These are phyloP conservation scores for Spencermartinsiella ligniputridi DNA, from an alignment of 1,139 yeast species.

Conservation along the genomic window DNA sequence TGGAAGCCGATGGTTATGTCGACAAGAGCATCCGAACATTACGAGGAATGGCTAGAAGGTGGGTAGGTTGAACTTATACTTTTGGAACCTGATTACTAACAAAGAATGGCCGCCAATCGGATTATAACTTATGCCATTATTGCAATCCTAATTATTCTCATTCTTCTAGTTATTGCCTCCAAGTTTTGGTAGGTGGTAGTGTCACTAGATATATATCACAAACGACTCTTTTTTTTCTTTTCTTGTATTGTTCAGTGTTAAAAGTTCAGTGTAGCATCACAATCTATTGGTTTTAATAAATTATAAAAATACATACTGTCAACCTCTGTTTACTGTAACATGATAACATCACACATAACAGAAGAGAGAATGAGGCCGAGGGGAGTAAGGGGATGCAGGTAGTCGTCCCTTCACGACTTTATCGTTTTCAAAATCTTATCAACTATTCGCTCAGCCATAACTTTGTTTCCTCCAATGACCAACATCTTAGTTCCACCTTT, in stretches of 20 bases:
- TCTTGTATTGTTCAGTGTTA: too few species aligned
- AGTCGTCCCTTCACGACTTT: neutral
- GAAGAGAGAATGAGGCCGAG: neutral
- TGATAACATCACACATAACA: neutral
- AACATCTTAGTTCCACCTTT: constrained; percentile 24
- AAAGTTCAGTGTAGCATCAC: too few species aligned
- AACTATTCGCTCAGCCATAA: constrained; percentile 21
- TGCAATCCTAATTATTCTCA: constrained; percentile 77
- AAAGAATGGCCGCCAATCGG: constrained; percentile 85
- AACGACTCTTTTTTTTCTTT: too few species aligned
- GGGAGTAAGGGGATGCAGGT: neutral
- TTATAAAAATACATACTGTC: constrained; percentile 3
- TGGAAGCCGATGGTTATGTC: constrained; percentile 89
- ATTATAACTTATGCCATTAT: constrained; percentile 93
- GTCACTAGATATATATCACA: neutral
- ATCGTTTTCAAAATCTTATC: constrained; percentile 19
- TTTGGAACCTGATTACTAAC: neutral
- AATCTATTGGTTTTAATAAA: constrained; percentile 3
- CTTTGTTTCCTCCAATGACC: constrained; percentile 22
- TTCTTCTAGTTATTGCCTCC: constrained; percentile 78
- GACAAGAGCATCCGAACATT: constrained; percentile 85
- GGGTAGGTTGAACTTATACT: constrained; percentile 7
- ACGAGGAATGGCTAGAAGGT: constrained; percentile 78
- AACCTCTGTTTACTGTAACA: neutral
- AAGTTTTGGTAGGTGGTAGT: constrained; percentile 58